Base-by-base conservation (phyloP, 768 basidiomycete genomes). In the Suillus hirtellus region DNA sequence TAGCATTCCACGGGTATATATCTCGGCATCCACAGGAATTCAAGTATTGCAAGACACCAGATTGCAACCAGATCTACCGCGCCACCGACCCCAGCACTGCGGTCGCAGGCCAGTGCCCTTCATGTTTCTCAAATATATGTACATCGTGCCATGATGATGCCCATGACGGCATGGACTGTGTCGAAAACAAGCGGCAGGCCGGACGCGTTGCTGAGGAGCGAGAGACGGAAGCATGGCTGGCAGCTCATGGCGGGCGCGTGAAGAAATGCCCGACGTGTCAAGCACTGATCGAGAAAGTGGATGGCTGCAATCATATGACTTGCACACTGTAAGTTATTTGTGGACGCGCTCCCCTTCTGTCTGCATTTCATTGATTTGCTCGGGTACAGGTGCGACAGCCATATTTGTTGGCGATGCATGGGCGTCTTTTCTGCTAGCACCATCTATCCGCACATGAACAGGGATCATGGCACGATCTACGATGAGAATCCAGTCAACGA, bases 251-350 rank as follows among this genome's bases (percentile, higher is more conserved):
- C 0, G 73, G 72, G 27, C 66, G 86, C 63, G 89, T 92, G 58
- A 91, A 91, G 75, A 78, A 79, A 38, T 93, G 92, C 67, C 92
- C 92, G 0, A 81, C 80, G 2, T 93, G 92, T 73, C 81, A 81
- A 52, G 81, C 86, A 19, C 78, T 79, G 17, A 92, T 93, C 63
- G 89, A 93, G 75, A 86, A 87, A 56, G 67, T 73, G 17, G 87
- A 85, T 61, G 92, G 92, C 0, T 93, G 92, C 70, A 89, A 93
- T 73, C 92, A 93, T 73, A 86, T 93, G 80, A 85, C 82, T 17
- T 93, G 92, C 73, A 80, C 78, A 0, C 76, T 47, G 73, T 73
- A 60, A 17, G 72, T 35, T 2, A 59, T 35, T 8, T 50, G n/a
- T 31, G 3, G 19, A 27, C 11, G 10, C 1, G 3, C 38, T 15